phyloP scores from a whole-genome alignment of 345 rosid species.

The Pistacia integerrima region DNA sequence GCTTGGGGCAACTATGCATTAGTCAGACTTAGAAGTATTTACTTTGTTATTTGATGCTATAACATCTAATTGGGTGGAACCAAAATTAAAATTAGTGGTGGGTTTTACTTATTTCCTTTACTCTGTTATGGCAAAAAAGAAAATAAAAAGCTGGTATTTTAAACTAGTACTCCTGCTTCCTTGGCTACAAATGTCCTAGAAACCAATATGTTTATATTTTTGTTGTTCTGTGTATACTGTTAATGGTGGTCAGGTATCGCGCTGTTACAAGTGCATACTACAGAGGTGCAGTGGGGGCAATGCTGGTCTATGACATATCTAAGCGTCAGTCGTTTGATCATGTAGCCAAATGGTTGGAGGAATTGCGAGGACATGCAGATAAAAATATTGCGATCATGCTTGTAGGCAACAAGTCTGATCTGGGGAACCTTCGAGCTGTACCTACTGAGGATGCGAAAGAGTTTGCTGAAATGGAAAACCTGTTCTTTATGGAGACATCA shows the following conservation, averaged over 20 bases:
- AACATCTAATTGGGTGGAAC: too few relatives aligned
- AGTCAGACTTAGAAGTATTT: too few relatives aligned
- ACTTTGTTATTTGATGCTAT: too few relatives aligned
- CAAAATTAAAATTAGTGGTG: too few relatives aligned
- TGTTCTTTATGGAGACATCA: conserved; percentile 69
- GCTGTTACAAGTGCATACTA: conserved; percentile 75
- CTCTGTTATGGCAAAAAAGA: too few relatives aligned
- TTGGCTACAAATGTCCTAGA: neutral
- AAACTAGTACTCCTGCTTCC: neutral
- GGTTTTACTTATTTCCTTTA: too few relatives aligned
- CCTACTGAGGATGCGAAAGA: conserved; percentile 61
- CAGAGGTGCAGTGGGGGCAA: conserved; percentile 74
- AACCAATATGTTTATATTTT: neutral
- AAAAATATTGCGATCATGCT: conserved; percentile 63
- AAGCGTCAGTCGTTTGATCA: conserved; percentile 62
- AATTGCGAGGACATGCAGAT: conserved; percentile 60
- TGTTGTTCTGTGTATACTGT: conserved; percentile 3
- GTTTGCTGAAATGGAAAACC: conserved; percentile 55
- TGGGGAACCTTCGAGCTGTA: conserved; percentile 56
- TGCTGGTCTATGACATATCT: conserved; percentile 62
- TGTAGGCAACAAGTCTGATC: conserved; percentile 61
- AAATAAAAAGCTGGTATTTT: neutral
- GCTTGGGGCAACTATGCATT: too few relatives aligned
- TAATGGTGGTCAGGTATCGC: conserved; percentile 45
- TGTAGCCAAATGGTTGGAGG: conserved; percentile 61